A percentile compares a stretch with the other conserved stretches of the same genome.
These are phyloP conservation scores for Eucalyptus microcorys DNA, from an alignment of 345 rosid genomes.

Conservation along the genomic window DNA sequence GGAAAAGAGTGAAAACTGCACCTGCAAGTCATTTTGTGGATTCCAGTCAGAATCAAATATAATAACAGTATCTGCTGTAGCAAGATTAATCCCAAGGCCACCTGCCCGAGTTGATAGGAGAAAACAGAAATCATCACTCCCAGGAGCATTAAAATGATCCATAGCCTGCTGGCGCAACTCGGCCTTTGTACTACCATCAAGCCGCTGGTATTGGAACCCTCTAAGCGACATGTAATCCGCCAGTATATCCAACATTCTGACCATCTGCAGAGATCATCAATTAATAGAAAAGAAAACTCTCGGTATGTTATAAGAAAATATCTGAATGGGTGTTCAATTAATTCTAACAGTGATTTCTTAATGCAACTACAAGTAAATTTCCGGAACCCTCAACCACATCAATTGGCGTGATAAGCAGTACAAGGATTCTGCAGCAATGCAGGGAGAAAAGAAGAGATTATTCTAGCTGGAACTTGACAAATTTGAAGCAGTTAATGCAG, in stretches of 20 bases:
- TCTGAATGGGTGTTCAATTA: background rate
- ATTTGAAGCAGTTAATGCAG: background rate
- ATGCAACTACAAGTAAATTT: background rate
- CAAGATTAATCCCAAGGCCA: slow-evolving; percentile 98
- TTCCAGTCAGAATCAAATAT: slow-evolving; percentile 99
- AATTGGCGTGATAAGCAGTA: background rate
- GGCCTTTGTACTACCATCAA: slow-evolving; percentile 99
- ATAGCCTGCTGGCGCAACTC: slow-evolving; percentile 97
- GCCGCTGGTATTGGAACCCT: slow-evolving; percentile 97
- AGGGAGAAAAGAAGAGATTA: background rate
- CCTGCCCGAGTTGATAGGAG: slow-evolving; percentile 99
- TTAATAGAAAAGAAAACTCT: background rate
- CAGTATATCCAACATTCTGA: slow-evolving; percentile 93
- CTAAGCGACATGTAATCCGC: slow-evolving; percentile 84
- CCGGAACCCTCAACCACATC: background rate
- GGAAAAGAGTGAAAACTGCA: background rate
- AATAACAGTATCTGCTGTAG: slow-evolving; percentile 96
- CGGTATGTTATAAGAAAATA: background rate
- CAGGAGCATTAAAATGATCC: slow-evolving; percentile 99
- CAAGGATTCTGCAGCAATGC: background rate
- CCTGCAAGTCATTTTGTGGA: slow-evolving; percentile 99
- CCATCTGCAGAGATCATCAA: slow-evolving; percentile 55
- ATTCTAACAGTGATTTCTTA: background rate
- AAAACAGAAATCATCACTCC: slow-evolving; percentile 99
- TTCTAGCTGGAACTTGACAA: background rate